Percentiles rank a stretch among this genome's conserved stretches.
phyloP scores from a whole-genome alignment of 2,329 filamentous ascomycete species.

The Podosphaera fusca region DNA sequence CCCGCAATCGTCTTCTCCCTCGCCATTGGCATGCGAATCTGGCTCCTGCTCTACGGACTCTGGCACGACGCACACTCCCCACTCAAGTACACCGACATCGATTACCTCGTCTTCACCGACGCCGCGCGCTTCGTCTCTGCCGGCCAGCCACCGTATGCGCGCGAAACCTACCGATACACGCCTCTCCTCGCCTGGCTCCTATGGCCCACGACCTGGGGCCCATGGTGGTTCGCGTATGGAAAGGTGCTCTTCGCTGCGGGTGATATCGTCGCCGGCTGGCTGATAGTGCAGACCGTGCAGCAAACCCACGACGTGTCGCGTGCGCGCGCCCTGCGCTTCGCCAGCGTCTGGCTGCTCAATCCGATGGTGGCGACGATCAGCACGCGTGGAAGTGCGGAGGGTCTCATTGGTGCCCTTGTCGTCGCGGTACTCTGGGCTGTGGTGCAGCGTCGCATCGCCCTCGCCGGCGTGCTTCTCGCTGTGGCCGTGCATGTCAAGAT shows the following conservation, averaged over 20 bases:
- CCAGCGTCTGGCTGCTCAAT: slow-evolving; percentile 81
- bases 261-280: slow-evolving; percentile 65
- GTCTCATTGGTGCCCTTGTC: slow-evolving; percentile 65
- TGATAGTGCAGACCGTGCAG: slow-evolving; percentile 36
- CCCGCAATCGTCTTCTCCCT: slow-evolving; percentile 23
- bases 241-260: slow-evolving; percentile 69
- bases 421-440: slow-evolving; percentile 68
- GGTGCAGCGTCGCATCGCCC: slow-evolving; percentile 30
- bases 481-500: slow-evolving; percentile 93
- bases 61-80: slow-evolving; percentile 84
- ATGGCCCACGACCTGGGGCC: slow-evolving; percentile 45
- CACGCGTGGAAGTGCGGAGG: slow-evolving; percentile 83
- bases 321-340: slow-evolving; percentile 45
- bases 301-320: slow-evolving; percentile 15
- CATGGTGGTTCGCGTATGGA: slow-evolving; percentile 25
- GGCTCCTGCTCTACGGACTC: slow-evolving; percentile 66
- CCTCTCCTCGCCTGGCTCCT: slow-evolving; percentile 82
- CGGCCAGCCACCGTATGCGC: slow-evolving; percentile 55
- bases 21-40: slow-evolving; percentile 40
- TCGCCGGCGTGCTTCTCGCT: slow-evolving; percentile 58
- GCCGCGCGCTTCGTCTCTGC: slow-evolving; percentile 52
- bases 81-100: slow-evolving; percentile 95
- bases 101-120: slow-evolving; percentile 96
- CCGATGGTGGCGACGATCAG: slow-evolving; percentile 97
- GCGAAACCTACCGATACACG: slow-evolving; percentile 93